Percentiles rank a stretch among this genome's conserved stretches.
phyloP scores from a whole-genome alignment of 2,329 filamentous ascomycete genomes.

The Metarhizium humberi region DNA sequence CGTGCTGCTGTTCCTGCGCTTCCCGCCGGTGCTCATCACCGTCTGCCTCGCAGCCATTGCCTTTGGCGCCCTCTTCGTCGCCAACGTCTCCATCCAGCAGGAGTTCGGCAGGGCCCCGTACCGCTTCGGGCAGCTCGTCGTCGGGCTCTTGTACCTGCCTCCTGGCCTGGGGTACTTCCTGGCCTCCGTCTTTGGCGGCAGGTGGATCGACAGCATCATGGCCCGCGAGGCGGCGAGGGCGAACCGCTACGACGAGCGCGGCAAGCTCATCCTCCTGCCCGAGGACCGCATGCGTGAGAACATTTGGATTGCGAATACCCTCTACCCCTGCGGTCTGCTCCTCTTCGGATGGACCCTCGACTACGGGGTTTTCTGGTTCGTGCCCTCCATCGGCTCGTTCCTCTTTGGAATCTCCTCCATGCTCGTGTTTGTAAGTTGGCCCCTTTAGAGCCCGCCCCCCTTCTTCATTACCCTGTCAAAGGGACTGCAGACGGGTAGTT shows the following conservation, averaged over 20 bases:
- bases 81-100: slow-evolving; percentile 69
- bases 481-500: no score
- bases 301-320: slow-evolving; percentile 61
- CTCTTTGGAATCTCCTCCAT: slow-evolving; percentile 70
- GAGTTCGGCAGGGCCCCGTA: slow-evolving; percentile 61
- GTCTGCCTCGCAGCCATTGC: slow-evolving; percentile 68
- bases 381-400: slow-evolving; percentile 56
- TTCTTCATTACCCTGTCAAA: no score
- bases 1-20: slow-evolving; percentile 62
- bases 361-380: slow-evolving; percentile 56
- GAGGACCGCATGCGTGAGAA: slow-evolving; percentile 81
- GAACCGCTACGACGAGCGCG: slow-evolving; percentile 56
- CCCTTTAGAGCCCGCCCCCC: no score
- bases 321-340: slow-evolving; percentile 63
- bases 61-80: slow-evolving; percentile 65
- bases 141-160: slow-evolving; percentile 72
- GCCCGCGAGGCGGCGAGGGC: slow-evolving; percentile 62
- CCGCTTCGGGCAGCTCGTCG: slow-evolving; percentile 54
- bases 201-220: slow-evolving; percentile 79
- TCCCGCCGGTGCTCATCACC: slow-evolving; percentile 63
- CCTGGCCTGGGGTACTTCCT: slow-evolving; percentile 64
- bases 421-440: slow-evolving; percentile 57
- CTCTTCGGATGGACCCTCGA: slow-evolving; percentile 70
- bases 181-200: slow-evolving; percentile 59
- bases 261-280: slow-evolving; percentile 58